These are phyloP conservation scores for Panicum miliaceum DNA, from an alignment of 176 grass and related monocot species.

Conservation along the genomic window DNA sequence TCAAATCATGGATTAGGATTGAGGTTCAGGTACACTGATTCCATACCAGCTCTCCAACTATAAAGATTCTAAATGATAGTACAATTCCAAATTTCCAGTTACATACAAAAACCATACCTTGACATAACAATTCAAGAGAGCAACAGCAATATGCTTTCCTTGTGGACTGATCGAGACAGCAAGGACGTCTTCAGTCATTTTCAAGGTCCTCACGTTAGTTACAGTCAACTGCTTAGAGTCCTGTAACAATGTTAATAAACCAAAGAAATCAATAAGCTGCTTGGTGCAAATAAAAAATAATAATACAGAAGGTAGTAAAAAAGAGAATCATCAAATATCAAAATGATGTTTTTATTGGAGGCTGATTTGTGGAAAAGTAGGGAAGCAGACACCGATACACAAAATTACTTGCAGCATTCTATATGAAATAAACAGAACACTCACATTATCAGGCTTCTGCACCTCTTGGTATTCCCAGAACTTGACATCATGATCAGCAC, in stretches of 20 bases:
- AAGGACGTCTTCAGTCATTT: slow-evolving; percentile 95
- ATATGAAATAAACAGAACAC: slow-evolving; percentile 36
- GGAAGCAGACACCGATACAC: background rate
- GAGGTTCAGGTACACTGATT: background rate
- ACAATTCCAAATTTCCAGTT: background rate
- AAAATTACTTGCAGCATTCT: background rate
- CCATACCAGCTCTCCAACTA: background rate
- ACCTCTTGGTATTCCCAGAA: slow-evolving; percentile 89
- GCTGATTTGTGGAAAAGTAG: background rate
- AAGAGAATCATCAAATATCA: slow-evolving; percentile 1
- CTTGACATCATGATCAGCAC: slow-evolving; percentile 90
- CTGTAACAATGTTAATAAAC: slow-evolving; percentile 50
- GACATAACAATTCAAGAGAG: slow-evolving; percentile 86
- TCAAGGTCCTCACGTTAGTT: slow-evolving; percentile 87
- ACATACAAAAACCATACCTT: slow-evolving; percentile 52
- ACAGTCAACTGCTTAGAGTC: slow-evolving; percentile 77
- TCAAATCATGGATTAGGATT: background rate
- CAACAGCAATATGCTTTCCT: slow-evolving; percentile 87
- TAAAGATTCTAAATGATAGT: slow-evolving; percentile 13
- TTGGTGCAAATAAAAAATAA: slow-evolving; percentile 9
- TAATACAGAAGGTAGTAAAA: background rate
- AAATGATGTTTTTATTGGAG: background rate
- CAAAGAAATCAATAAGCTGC: background rate
- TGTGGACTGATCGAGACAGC: slow-evolving; percentile 71
- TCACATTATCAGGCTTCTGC: slow-evolving; percentile 71